Percentiles rank a stretch among this genome's conserved stretches.
Conservation (phyloP, 768 basidiomycete species). For the Kwoniella botswanensis region DNA sequence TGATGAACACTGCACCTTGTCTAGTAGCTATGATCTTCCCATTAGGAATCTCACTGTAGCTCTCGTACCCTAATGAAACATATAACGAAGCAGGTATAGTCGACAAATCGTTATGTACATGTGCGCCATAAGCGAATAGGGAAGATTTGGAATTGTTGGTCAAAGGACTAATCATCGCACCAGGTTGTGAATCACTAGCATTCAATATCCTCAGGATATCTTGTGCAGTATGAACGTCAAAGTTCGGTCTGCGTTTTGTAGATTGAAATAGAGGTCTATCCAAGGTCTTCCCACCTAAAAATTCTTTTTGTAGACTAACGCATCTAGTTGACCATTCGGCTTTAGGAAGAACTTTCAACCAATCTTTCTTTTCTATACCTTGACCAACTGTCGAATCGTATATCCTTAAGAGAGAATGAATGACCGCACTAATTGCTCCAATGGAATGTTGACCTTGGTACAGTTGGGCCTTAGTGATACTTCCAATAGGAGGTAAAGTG, state of each 20-base stretch:
- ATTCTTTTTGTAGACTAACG: constrained; percentile 22
- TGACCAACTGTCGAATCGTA: constrained; percentile 22
- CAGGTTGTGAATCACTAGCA: constrained; percentile 51
- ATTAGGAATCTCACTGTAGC: constrained; percentile 30
- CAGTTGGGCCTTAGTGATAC: constrained; percentile 46
- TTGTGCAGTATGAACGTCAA: constrained; percentile 34
- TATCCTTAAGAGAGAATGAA: constrained; percentile 41
- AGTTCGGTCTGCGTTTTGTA: constrained; percentile 36
- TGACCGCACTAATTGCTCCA: constrained; percentile 41
- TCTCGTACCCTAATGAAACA: constrained; percentile 21
- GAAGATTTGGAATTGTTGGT: constrained; percentile 29
- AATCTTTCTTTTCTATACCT: constrained; percentile 23
- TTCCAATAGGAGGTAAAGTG: constrained; percentile 31
- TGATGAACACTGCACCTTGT: constrained; percentile 50
- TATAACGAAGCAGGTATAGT: constrained; percentile 30
- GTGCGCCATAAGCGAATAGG: constrained; percentile 50
- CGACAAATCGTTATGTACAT: constrained; percentile 31
- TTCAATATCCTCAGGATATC: constrained; percentile 38
- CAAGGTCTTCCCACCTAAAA: constrained; percentile 36
- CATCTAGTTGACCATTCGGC: constrained; percentile 20
- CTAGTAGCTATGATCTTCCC: constrained; percentile 43
- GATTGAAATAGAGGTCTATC: constrained; percentile 46
- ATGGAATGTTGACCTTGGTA: constrained; percentile 45
- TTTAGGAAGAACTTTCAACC: constrained; percentile 19
- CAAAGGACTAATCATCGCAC: constrained; percentile 38